A percentile compares a stretch with the other conserved stretches of the same genome.
These are phyloP conservation scores for Asclepias syriaca DNA, from an alignment of 257 asterid species.

Conservation along the genomic window DNA sequence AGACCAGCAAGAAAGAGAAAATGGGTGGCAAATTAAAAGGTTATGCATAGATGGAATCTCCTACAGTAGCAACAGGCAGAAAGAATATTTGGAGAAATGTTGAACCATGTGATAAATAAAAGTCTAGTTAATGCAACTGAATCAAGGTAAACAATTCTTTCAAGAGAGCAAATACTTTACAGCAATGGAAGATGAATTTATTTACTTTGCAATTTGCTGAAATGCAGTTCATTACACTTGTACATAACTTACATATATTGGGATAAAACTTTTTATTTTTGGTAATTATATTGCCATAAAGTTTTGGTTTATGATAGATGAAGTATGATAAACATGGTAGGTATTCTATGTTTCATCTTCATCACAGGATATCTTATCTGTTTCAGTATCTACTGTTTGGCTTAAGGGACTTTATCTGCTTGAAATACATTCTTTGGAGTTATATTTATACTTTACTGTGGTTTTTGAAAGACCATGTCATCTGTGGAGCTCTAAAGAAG, in stretches of 20 bases:
- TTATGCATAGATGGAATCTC: neutral
- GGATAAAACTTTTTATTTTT: too few species aligned
- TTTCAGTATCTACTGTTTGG: neutral
- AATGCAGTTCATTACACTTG: neutral
- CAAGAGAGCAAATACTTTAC: neutral
- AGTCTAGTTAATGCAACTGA: neutral
- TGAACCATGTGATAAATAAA: neutral
- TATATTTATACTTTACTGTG: neutral
- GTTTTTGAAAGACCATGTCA: neutral
- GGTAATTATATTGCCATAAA: too few species aligned
- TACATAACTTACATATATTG: too few species aligned
- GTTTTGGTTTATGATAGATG: too few species aligned
- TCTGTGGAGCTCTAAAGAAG: too few species aligned
- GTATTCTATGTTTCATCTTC: neutral
- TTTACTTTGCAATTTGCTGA: neutral
- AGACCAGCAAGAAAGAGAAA: slow-evolving; percentile 61
- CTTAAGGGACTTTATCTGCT: neutral
- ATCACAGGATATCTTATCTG: neutral
- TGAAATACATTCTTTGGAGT: neutral
- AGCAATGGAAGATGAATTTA: neutral
- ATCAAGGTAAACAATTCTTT: neutral
- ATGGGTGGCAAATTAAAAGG: slow-evolving; percentile 34
- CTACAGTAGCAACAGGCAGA: neutral
- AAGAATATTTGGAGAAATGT: neutral
- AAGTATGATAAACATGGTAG: neutral